Base-by-base conservation (phyloP, 805 yeast species). In the Wickerhamomyces tratensis region DNA sequence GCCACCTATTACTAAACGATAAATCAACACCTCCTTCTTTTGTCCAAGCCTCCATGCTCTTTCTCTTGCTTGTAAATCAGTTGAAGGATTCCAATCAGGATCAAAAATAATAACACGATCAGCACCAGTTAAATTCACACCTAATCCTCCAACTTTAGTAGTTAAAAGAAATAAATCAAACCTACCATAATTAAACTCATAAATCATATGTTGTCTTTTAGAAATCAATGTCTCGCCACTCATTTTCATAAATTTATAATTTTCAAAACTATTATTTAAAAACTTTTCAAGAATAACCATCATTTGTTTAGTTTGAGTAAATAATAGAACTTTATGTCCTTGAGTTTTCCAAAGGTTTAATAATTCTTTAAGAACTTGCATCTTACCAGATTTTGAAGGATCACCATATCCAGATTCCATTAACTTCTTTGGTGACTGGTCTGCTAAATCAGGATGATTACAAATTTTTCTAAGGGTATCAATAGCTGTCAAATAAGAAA, bases 11-110 rank as follows among this genome's bases (percentile, higher is more conserved):
- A 93, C 87, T 37, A 93, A 67, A 45, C 98, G 66, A 53, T 91
- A 93, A 33, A 91, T 89, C 7, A 88, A 77, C 8, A 91, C 97
- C 51, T 89, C 96, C 44, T 81, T 78, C 57, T 84, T 89, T 60
- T 91, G 98, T 1, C 98, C 98, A 48, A 91, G 69, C 49, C 98
- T 70, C 98, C 98, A 93, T 0, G 98, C 97, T 39, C 98, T 65
- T 59, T 91, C 98, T 46, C 98, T 70, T 0, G 98, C 98, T 62
- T 91, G 98, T 46, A 89, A 72, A 65, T 91, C 98, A 0, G 98
- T 93, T 1, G 96, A 87, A 1, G 98, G 98, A 56, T 91, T 91
- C 98, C 98, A 91, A 62, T 93, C 98, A 0, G 98, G 98, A 55
- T 91, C 98, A 58, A 75, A 91, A 13, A 91, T 91, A 25, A 91